Base-by-base conservation (phyloP, 345 rosid genomes). In the Brassica nigra region DNA sequence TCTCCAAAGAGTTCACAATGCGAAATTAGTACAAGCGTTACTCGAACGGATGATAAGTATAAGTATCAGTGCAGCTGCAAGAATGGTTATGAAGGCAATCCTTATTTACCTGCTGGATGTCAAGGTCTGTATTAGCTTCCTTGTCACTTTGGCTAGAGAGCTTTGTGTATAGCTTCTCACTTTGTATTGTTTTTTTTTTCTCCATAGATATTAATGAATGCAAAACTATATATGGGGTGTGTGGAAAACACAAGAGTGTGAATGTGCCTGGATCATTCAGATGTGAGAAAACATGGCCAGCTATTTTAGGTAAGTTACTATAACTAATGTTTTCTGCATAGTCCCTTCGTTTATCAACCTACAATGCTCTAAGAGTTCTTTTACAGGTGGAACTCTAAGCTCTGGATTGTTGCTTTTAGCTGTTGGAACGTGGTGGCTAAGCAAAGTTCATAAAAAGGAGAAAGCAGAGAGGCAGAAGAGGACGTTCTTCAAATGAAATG, bases 71-170 rank as follows among this genome's bases (percentile, higher is more conserved):
- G 87, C 80, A 18, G 4, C 5, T 88, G 88, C 64, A 2, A 9
- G 1, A 0, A n/a, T 4, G 89, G 85, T 62, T 87, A 77, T 36
- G 37, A 57, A 55, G 89, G 88, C 14, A 86, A 82, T 36, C 81
- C 89, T 0, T 82, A 82, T 8, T 20, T 84, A 54, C n/a, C 58
- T 36, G 39, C 15, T 59, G 88, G 80, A 37, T 85, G 86, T 9
- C 62, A 57, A 73, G 85, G 86, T 83, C 1, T 63, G 37, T 64
- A 11, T 47, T 1, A 47, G 2, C 47, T 79, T 76, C 59, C 11
- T 12, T 34, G 15, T 15, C n/a, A 42, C 0, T 58, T 58, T 20
- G 12, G n/a, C 11, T 44, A 44, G 5, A 44, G 4, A 14, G 55
- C 55, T 37, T 47, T 47, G 55, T 47, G 55, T 47, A 44, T 44